A percentile compares a stretch with the other conserved stretches of the same genome.
phyloP scores from a whole-genome alignment of 2,329 filamentous ascomycete genomes.

The Neonectria coccinea region DNA sequence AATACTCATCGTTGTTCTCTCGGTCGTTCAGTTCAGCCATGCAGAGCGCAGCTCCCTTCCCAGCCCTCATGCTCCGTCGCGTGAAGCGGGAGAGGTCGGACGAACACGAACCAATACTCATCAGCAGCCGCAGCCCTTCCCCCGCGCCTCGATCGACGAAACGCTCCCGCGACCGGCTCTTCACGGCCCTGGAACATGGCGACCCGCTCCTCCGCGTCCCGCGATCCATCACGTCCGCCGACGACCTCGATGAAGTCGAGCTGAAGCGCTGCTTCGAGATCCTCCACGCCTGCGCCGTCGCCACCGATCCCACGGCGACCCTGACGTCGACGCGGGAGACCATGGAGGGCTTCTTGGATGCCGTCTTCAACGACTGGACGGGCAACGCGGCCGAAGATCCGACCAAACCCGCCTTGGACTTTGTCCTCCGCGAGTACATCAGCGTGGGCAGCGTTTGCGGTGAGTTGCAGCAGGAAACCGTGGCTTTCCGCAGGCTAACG shows the following conservation, averaged over 20 bases:
- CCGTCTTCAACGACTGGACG: slow-evolving; percentile 47
- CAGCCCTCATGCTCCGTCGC: not conserved
- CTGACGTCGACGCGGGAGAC: slow-evolving; percentile 44
- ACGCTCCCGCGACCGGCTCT: slow-evolving; percentile 40
- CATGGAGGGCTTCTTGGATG: slow-evolving; percentile 49
- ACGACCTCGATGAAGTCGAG: slow-evolving; percentile 45
- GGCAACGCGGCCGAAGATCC: slow-evolving; percentile 25
- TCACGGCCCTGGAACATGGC: slow-evolving; percentile 42
- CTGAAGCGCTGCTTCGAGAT: slow-evolving; percentile 50
- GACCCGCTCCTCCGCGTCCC: slow-evolving; percentile 32
- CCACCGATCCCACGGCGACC: slow-evolving; percentile 42
- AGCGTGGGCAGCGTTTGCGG: slow-evolving; percentile 46
- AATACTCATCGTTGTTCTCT: not conserved
- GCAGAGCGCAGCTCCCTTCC: slow-evolving; percentile 1
- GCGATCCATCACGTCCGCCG: slow-evolving; percentile 38
- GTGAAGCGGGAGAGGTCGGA: slow-evolving; percentile 20
- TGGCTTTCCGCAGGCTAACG: not conserved
- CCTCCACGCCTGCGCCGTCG: slow-evolving; percentile 47
- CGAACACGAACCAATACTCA: slow-evolving; percentile 24
- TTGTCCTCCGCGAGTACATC: slow-evolving; percentile 45
- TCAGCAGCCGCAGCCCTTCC: slow-evolving; percentile 31
- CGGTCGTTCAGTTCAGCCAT: not conserved
- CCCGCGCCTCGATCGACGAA: slow-evolving; percentile 30
- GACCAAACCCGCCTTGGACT: slow-evolving; percentile 46
- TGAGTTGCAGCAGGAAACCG: slow-evolving; percentile 26